Evolutionary conservation across 148 eudicot genomes (phyloP), one percentile per base, ranked within the genome.

Genomic region (Vaccinium macrocarpon): DNA sequence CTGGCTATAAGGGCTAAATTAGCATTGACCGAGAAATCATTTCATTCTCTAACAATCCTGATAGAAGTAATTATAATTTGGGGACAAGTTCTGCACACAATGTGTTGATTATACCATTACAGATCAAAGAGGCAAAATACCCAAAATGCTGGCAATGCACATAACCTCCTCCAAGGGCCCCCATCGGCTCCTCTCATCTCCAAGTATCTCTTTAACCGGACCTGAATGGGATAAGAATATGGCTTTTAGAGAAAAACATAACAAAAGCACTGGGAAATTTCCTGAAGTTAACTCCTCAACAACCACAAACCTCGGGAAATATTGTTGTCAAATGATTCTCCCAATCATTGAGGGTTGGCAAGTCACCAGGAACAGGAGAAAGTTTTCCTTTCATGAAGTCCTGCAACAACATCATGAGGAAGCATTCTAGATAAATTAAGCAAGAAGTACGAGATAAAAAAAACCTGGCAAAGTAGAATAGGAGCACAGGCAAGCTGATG

Each of bases 151-250:
- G 99, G 99, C 88, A 97, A 83, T 68, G 99, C 99, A 88, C 99
- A 97, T 79, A 97, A 87, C 86, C 98, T 88, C 89, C 99, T 92
- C 98, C 98, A 95, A 72, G 99, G 98, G 66, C 98, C 99, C 78
- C 98, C 98, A 92, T 97, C 99, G 76, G 99, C 99, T 77, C 98
- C 99, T 86, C 99, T 91, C 98, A 97, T 94, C 84, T 97, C 99
- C 90, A 97, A 84, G 90, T 94, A 95, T 87, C 98, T 92, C 89
- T 97, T 97, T 89, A 97, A 89, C 90, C 98, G 92, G 72, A 97
- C 99, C 99, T 97, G 95, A 86, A 90, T 23, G 84, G 55, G 78
- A 59, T 83, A 57, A 79, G 62, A 83, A 76, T 16, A 64, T 52
- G 73, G 52, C 32, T 51, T 10, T 68, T 79, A 80, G 46, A 15